Evolutionary conservation across 306 rosid genomes (phyloP), one percentile per base, ranked within the genome.

Genomic region (Gillenia trifoliata): DNA sequence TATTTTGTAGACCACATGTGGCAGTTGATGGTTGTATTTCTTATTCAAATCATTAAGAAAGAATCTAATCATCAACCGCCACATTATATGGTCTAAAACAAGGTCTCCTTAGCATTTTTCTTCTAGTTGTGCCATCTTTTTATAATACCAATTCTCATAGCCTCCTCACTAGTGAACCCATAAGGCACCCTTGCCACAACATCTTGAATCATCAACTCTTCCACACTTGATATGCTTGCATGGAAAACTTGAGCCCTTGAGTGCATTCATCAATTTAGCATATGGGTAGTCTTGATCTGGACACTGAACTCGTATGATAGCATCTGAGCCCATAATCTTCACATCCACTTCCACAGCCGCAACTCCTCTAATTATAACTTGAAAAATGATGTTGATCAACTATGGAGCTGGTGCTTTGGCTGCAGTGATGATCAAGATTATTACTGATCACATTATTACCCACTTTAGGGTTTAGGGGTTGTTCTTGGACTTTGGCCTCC

Each of bases 181-280:
- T 57, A 60, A 25, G 87, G 89, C 65, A 87, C 28, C 67, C 76
- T 76, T 8, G 79, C 87, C 20, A 87, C 83, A 28, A 87, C 77
- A 49, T 83, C 83, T 77, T 87, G 91, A 16, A 87, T 79, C 81
- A 85, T 74, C 19, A 78, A 4, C 17, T 85, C 89, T 49, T 87
- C 83, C 43, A 85, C 79, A 38, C 76, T 82, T 16, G 89, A 80
- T 6, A 85, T 64, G 45, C 87, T 80, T 28, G 87, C 87, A 57
- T 85, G 84, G 22, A 73, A 80, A 54, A 85, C 52, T 56, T 79
- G 79, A 65, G 20, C 81, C 83, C 40, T 81, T 76, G 0, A 87
- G 66, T 31, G 80, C 86, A 66, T 71, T 75, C 87, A 87, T 67
- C n/a, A 87, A 71, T 59, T 82, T 78, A 0, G 87, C 91, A n/a